Conservation (phyloP, 768 basidiomycete genomes). For the Amanita inopinata region DNA sequence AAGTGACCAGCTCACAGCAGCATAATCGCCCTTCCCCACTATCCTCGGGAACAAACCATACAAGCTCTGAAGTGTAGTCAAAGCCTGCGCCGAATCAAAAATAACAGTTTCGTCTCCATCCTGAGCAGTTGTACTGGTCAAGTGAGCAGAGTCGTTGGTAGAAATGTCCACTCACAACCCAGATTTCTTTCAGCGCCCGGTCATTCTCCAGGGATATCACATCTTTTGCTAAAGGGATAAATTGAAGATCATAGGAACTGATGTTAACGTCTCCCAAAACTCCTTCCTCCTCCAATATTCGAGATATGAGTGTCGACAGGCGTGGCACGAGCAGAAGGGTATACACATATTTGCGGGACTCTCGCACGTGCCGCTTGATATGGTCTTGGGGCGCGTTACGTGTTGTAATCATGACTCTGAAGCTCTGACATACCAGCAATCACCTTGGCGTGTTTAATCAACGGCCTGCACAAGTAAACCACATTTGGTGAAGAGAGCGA, state of each 20-base stretch:
- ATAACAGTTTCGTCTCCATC: slow-evolving; percentile 89
- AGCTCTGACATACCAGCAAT: slow-evolving; percentile 67
- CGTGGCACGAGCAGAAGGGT: slow-evolving; percentile 85
- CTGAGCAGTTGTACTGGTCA: slow-evolving; percentile 29
- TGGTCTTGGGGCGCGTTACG: slow-evolving; percentile 57
- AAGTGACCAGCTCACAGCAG: slow-evolving; percentile 36
- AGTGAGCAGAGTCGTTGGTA: slow-evolving; percentile 4
- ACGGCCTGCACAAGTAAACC: slow-evolving; percentile 86
- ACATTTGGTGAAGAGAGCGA: slow-evolving; percentile 79
- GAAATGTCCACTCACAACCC: slow-evolving; percentile 57
- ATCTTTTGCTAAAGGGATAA: slow-evolving; percentile 90
- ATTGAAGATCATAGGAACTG: slow-evolving; percentile 82
- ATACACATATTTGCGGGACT: slow-evolving; percentile 72
- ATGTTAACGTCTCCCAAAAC: slow-evolving; percentile 91
- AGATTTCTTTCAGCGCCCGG: slow-evolving; percentile 78
- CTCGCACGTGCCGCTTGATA: slow-evolving; percentile 69
- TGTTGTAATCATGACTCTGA: slow-evolving; percentile 9
- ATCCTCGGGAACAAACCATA: slow-evolving; percentile 90
- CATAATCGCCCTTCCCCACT: slow-evolving; percentile 86
- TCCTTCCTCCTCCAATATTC: slow-evolving; percentile 92
- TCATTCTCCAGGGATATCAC: slow-evolving; percentile 86
- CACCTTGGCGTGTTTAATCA: slow-evolving; percentile 76
- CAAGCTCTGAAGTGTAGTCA: slow-evolving; percentile 72
- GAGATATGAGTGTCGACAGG: slow-evolving; percentile 74
- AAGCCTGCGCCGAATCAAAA: slow-evolving; percentile 81